These are phyloP conservation scores for Fagopyrum tataricum DNA, from an alignment of 148 eudicot genomes.

Conservation along the genomic window DNA sequence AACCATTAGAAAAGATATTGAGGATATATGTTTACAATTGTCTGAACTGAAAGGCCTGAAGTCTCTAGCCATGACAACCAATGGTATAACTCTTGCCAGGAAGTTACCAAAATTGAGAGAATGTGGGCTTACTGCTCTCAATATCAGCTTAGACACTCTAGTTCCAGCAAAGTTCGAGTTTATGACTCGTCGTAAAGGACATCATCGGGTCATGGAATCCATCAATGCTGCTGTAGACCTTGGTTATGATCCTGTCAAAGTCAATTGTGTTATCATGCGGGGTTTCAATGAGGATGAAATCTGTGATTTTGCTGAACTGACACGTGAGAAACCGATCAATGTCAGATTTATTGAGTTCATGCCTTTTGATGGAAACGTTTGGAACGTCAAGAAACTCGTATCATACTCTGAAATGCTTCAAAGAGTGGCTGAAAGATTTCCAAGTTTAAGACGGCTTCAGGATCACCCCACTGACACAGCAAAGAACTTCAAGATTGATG, in stretches of 20 bases:
- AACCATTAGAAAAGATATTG: slow-evolving; percentile 77
- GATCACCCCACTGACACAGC: slow-evolving; percentile 88
- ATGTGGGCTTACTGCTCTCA: slow-evolving; percentile 63
- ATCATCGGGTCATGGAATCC: slow-evolving; percentile 76
- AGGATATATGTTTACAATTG: slow-evolving; percentile 65
- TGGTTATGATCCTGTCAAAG: slow-evolving; percentile 89
- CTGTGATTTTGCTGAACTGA: slow-evolving; percentile 84
- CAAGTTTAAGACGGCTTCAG: slow-evolving; percentile 45
- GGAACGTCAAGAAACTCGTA: slow-evolving; percentile 94
- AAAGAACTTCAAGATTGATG: slow-evolving; percentile 83
- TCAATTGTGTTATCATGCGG: slow-evolving; percentile 95
- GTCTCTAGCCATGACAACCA: slow-evolving; percentile 82
- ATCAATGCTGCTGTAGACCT: slow-evolving; percentile 66
- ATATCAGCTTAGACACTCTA: slow-evolving; percentile 87
- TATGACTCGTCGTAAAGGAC: slow-evolving; percentile 88
- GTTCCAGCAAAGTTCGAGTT: slow-evolving; percentile 81
- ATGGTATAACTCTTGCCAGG: slow-evolving; percentile 70
- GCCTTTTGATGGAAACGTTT: slow-evolving; percentile 98
- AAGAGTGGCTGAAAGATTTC: slow-evolving; percentile 58
- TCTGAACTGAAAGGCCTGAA: slow-evolving; percentile 71
- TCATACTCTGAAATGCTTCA: slow-evolving; percentile 75
- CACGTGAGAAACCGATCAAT: slow-evolving; percentile 69
- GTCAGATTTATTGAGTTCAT: slow-evolving; percentile 92
- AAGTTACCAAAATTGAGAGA: slow-evolving; percentile 85
- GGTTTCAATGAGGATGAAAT: slow-evolving; percentile 97